phyloP scores from a whole-genome alignment of 2,329 filamentous ascomycete genomes.

The Monilinia polystroma region DNA sequence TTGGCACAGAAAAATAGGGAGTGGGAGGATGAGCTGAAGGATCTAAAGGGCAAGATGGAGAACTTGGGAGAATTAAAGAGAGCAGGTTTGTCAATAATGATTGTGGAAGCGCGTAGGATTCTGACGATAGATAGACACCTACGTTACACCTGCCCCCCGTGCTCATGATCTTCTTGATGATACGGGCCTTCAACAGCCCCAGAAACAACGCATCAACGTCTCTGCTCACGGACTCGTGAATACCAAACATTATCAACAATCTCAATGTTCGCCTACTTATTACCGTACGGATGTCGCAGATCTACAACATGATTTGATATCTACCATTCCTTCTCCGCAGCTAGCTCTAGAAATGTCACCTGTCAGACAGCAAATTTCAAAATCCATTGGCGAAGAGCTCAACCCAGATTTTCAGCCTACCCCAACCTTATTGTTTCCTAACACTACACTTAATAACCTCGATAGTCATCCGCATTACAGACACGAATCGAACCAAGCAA shows the following conservation, averaged over 20 bases:
- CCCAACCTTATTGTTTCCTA: background rate
- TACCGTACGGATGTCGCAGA: background rate
- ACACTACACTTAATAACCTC: background rate
- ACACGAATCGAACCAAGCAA: background rate
- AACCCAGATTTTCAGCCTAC: background rate
- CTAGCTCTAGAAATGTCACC: background rate
- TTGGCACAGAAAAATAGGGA: background rate
- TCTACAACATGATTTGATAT: background rate
- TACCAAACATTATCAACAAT: background rate
- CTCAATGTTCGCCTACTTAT: background rate
- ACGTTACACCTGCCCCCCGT: background rate
- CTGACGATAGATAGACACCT: background rate
- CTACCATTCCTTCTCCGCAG: background rate
- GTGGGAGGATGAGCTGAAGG: background rate
- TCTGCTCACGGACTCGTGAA: background rate
- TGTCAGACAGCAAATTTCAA: background rate
- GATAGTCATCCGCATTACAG: background rate
- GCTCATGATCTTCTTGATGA: background rate
- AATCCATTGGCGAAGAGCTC: background rate
- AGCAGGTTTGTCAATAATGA: background rate
- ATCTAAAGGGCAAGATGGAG: background rate
- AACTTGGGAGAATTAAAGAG: background rate
- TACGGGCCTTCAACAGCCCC: background rate
- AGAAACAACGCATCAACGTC: background rate
- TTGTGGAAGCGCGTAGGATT: background rate